Evolutionary conservation across 768 basidiomycete genomes (phyloP), one percentile per base, ranked within the genome.

Genomic region (Tulasnella sp.): DNA sequence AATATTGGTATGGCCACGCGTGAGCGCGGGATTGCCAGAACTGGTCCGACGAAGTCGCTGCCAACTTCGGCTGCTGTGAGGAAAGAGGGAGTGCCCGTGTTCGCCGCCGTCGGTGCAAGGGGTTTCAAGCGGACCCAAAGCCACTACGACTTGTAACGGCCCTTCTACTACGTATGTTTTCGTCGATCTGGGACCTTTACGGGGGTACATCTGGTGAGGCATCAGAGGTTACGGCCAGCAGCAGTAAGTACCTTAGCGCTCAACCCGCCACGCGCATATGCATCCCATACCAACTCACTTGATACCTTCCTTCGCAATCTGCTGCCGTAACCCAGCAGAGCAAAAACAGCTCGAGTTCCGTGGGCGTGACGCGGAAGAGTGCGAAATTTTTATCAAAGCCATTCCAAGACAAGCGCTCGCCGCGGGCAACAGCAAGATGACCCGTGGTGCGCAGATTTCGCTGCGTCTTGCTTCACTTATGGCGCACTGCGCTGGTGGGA

Each of bases 401-500:
- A 22, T 54, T n/a, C 24, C 50, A 24, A 54, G 48, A 6, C 24
- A 75, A 37, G 74, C 74, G 14, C 31, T 75, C 40, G 74, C 31
- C 4, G 41, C n/a, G 12, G 74, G 22, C 41, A 41, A 7, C 74
- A 75, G 41, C 74, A 37, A 18, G 74, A 75, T 12, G 41, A 75
- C 74, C 14, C 31, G 1, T 75, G 74, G 74, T 12, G 1, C 28
- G 74, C 41, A 3, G 74, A 75, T 14, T 75, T 41, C 46, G 73
- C 46, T 12, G 73, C 9, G 20, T 40, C 73, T 12, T 75, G 73
- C 73, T 75, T 40, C 40, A 41, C 73, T 1, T 18, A 46, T 9
- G 73, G 46, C 8, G 73, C 73, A n/a, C 46, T 75, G 73, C 40
- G 73, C 3, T 75, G 73, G 73, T 75, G 40, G n/a, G 46, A 46